Evolutionary conservation across 805 yeast species (phyloP), one percentile per base, ranked within the genome.

Genomic region (Starmerella floricola): DNA sequence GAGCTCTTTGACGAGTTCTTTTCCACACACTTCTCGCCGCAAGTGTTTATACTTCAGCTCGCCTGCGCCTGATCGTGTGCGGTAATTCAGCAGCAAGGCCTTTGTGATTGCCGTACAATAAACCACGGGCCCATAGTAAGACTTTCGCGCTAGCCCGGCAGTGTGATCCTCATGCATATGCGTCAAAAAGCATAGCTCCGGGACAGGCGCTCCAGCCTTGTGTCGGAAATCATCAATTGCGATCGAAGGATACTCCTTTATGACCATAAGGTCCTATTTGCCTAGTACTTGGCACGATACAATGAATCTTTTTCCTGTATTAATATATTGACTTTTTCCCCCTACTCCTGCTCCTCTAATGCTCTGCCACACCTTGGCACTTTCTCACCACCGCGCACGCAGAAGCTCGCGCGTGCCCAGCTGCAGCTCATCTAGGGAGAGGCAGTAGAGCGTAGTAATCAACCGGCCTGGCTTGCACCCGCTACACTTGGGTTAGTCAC

Each of bases 131-230:
- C 66, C 63, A 34, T 63, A 57, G 42, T 62, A 60, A n/a, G 56
- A 51, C 17, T 43, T 40, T 33, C 62, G 56, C 1, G 62, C 62
- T 12, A 76, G 55, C 0, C 80, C 80, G 1, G 45, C 54, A 36
- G 74, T 52, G 51, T 74, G 80, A 48, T 76, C 80, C 1, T 67
- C 53, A 54, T 76, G 81, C 40, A 65, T 63, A 49, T 76, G 80
- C 0, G 79, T 67, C 8, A 76, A 62, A 8, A 68, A 56, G 16
- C 60, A 55, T 17, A 42, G 61, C 52, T 47, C 45, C 3, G 63
- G 59, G 1, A 43, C 36, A 2, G 55, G 53, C 2, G 32, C 32
- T 30, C 36, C 52, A 2, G 31, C 31, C 6, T 32, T 32, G 2
- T 26, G n/a, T 13, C 54, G 36, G 39, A 60, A 59, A 38, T 59